phyloP scores from a whole-genome alignment of 352 stramenopile species.

The Phytopythium oedochilum region DNA sequence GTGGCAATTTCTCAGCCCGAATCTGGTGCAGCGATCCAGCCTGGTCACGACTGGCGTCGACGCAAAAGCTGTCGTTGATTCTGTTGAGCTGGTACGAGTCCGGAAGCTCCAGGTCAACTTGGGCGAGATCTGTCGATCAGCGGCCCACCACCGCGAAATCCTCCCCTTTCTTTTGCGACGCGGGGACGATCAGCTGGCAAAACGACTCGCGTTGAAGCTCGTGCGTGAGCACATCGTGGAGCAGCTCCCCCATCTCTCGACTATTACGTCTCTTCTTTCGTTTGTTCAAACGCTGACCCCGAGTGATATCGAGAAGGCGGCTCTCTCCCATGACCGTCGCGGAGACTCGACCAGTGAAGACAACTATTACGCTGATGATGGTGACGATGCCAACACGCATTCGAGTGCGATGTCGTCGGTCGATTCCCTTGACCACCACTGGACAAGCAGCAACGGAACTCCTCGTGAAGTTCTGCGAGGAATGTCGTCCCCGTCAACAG shows the following conservation, averaged over 20 bases:
- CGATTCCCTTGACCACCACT: neutral
- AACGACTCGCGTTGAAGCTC: slow-evolving; percentile 42
- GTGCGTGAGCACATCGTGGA: slow-evolving; percentile 52
- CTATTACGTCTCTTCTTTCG: slow-evolving; percentile 29
- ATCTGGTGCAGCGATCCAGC: slow-evolving; percentile 40
- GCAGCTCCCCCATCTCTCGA: slow-evolving; percentile 28
- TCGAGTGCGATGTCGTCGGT: neutral
- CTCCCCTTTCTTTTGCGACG: slow-evolving; percentile 62
- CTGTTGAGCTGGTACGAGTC: slow-evolving; percentile 39
- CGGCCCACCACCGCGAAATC: slow-evolving; percentile 55
- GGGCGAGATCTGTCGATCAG: slow-evolving; percentile 45
- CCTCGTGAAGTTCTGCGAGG: neutral
- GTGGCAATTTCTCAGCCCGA: slow-evolving; percentile 61
- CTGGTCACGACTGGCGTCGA: slow-evolving; percentile 22
- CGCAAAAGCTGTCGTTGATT: neutral
- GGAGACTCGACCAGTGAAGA: neutral
- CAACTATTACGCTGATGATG: neutral
- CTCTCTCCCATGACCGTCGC: neutral
- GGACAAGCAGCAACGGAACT: neutral
- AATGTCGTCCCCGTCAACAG: neutral
- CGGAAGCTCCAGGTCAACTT: slow-evolving; percentile 73
- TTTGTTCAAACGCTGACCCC: slow-evolving; percentile 38
- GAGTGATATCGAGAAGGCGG: neutral
- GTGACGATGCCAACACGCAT: neutral
- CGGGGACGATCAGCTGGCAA: slow-evolving; percentile 38